Percentiles rank a stretch among this genome's conserved stretches.
phyloP scores from a whole-genome alignment of 2,329 filamentous ascomycete genomes.

The Lecanicillium sp. region DNA sequence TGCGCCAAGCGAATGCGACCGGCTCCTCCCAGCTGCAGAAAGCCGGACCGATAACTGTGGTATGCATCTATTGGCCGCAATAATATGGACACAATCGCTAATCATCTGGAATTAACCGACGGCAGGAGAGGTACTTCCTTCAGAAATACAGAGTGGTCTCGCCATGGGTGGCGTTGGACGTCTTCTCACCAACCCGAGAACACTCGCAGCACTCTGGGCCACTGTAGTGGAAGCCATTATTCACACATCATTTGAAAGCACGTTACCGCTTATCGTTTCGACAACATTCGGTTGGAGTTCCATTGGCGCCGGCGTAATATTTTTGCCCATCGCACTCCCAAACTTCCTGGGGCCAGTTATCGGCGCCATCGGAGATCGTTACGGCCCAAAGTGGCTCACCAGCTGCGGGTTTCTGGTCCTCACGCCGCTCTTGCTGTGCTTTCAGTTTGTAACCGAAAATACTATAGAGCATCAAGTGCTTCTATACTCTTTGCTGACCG shows the following conservation, averaged over 20 bases:
- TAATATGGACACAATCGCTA: too few species aligned
- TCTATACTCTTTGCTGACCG: conserved; percentile 23
- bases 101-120: too few species aligned
- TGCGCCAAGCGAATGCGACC: background rate
- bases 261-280: too few species aligned
- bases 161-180: too few species aligned
- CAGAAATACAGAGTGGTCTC: too few species aligned
- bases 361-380: conserved; percentile 23
- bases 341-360: conserved; percentile 22
- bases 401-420: conserved; percentile 23
- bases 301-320: conserved; percentile 25
- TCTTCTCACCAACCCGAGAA: conserved; percentile 21
- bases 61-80: too few species aligned
- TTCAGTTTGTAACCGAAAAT: conserved; percentile 24
- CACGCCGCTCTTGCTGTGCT: conserved; percentile 25
- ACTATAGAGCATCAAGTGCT: conserved; percentile 21
- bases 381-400: conserved; percentile 26
- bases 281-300: conserved; percentile 23
- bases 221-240: conserved; percentile 23
- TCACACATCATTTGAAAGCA: too few species aligned
- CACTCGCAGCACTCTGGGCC: conserved; percentile 24
- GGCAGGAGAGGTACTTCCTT: too few species aligned
- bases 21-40: too few species aligned
- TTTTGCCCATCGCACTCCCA: conserved; percentile 24
- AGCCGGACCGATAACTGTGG: too few species aligned